Evolutionary conservation across 2,329 filamentous ascomycete species (phyloP).

Genomic region (Camptophora hylomeconis): DNA sequence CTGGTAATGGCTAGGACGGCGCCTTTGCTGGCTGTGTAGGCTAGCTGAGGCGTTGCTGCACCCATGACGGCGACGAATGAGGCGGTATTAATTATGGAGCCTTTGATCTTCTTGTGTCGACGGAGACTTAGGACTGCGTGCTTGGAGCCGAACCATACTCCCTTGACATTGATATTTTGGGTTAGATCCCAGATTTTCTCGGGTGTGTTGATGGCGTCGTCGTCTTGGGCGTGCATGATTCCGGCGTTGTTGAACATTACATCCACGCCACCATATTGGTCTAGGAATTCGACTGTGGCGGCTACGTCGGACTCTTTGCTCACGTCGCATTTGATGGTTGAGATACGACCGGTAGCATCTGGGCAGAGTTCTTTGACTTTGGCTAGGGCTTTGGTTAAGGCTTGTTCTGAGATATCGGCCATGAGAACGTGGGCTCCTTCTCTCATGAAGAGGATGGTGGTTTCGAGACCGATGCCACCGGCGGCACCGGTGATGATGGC

Average conservation of each 20-base stretch:
- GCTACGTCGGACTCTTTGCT: slow-evolving; percentile 72
- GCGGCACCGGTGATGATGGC: slow-evolving; percentile 27
- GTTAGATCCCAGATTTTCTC: slow-evolving; percentile 92
- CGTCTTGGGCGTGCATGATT: slow-evolving; percentile 82
- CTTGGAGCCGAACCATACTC: slow-evolving; percentile 94
- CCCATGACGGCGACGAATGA: slow-evolving; percentile 17
- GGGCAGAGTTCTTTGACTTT: slow-evolving; percentile 66
- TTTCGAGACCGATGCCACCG: slow-evolving; percentile 88
- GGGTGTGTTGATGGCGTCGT: slow-evolving; percentile 67
- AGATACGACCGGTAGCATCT: slow-evolving; percentile 34
- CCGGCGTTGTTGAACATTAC: slow-evolving; percentile 96
- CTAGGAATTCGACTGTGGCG: slow-evolving; percentile 59
- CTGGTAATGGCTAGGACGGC: slow-evolving; percentile 82
- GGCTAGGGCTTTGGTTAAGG: slow-evolving; percentile 60
- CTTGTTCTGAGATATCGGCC: slow-evolving; percentile 68
- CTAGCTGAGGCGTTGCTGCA: slow-evolving; percentile 26
- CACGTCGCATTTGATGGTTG: slow-evolving; percentile 60
- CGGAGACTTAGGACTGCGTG: slow-evolving; percentile 75
- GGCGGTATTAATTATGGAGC: slow-evolving; percentile 30
- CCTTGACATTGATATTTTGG: slow-evolving; percentile 91
- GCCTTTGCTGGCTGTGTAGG: slow-evolving; percentile 89
- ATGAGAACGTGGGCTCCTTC: slow-evolving; percentile 80
- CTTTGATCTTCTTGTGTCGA: slow-evolving; percentile 63
- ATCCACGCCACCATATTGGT: slow-evolving; percentile 77
- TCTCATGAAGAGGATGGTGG: slow-evolving; percentile 73